Evolutionary conservation across 2,329 filamentous ascomycete genomes (phyloP).

Genomic region (Alternaria viburni): DNA sequence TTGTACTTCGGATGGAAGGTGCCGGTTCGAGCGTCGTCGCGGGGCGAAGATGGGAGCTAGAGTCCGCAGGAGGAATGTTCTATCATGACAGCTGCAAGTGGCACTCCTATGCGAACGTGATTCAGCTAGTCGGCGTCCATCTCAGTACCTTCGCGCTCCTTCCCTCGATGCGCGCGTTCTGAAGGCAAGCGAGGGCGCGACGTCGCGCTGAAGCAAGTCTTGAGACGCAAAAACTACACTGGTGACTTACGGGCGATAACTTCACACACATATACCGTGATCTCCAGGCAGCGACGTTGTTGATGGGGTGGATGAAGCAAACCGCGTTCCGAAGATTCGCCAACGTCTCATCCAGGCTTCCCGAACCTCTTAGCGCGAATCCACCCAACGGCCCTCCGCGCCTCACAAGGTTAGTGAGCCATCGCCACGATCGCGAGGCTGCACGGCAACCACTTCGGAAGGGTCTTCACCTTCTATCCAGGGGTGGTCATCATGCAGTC

Average conservation of each 20-base stretch:
- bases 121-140: neutral
- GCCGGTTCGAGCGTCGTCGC: neutral
- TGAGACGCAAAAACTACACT: neutral
- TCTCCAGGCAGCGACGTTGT: conserved; percentile 13
- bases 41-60: neutral
- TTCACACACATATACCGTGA: conserved; percentile 8
- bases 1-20: neutral
- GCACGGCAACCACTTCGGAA: conserved; percentile 13
- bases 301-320: conserved; percentile 31
- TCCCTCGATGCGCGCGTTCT: neutral
- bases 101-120: neutral
- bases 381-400: neutral
- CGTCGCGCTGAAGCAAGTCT: conserved; percentile 8
- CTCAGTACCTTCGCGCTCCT: neutral
- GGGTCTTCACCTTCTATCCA: conserved; percentile 17
- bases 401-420: conserved; percentile 9
- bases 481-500: conserved; percentile 36
- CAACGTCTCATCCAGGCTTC: conserved; percentile 24
- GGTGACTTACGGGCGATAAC: neutral
- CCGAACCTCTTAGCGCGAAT: conserved; percentile 17
- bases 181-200: neutral
- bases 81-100: neutral
- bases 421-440: conserved; percentile 15
- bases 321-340: conserved; percentile 38
- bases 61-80: neutral